Conservation (phyloP, 257 asterid species). For the Gentiana macrophylla region DNA sequence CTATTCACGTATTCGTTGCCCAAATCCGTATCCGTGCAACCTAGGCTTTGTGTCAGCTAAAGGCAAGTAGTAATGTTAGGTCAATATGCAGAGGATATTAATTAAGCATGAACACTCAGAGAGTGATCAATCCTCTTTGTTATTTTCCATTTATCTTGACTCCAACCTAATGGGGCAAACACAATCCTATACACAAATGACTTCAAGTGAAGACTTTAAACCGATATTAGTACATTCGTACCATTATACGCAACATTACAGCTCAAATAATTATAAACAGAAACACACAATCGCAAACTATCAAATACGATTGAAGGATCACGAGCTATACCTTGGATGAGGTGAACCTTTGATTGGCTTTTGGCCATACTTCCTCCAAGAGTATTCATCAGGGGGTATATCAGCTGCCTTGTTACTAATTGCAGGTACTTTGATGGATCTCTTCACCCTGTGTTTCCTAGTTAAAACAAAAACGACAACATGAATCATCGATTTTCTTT, state of each 20-base stretch:
- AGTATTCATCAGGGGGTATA: constrained; percentile 33
- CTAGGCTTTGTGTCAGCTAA: too few species aligned
- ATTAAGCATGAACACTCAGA: too few species aligned
- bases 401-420: constrained; percentile 31
- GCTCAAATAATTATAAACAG: background rate
- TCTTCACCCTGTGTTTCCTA: constrained; percentile 26
- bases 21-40: too few species aligned
- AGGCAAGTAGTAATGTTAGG: too few species aligned
- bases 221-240: background rate
- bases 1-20: too few species aligned
- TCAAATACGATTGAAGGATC: background rate
- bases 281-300: background rate
- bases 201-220: background rate
- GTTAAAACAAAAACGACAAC: background rate
- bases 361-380: constrained; percentile 39
- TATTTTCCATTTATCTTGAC: background rate
- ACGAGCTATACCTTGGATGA: constrained; percentile 20
- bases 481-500: background rate
- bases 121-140: background rate
- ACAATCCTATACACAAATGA: background rate
- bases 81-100: too few species aligned
- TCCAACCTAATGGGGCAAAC: background rate
- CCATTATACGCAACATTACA: background rate
- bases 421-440: constrained; percentile 33
- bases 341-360: constrained; percentile 37